A percentile compares a stretch with the other conserved stretches of the same genome.
Evolutionary conservation across 176 grass and related monocot species (phyloP).

Genomic region (Paspalum vaginatum): DNA sequence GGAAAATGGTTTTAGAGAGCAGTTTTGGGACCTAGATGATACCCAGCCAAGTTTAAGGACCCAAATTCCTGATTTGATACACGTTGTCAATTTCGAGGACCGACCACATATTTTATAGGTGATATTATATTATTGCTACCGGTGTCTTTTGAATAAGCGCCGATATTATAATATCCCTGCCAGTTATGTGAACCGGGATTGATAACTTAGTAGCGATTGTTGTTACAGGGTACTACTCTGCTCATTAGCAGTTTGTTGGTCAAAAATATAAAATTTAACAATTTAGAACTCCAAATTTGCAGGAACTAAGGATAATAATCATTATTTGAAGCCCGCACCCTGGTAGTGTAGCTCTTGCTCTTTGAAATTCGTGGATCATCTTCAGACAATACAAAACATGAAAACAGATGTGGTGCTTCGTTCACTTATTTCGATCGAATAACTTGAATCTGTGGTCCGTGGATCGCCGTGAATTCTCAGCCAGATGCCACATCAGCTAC

Average conservation of each 20-base stretch:
- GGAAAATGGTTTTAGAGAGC: too few relatives aligned
- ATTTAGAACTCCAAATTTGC: background rate
- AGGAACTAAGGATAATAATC: background rate
- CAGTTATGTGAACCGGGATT: too few relatives aligned
- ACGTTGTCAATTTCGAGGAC: too few relatives aligned
- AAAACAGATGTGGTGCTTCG: background rate
- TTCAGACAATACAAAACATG: background rate
- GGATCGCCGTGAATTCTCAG: background rate
- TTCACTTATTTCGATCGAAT: background rate
- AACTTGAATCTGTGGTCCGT: background rate
- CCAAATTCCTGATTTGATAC: too few relatives aligned
- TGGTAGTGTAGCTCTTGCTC: background rate
- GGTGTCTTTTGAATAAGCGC: too few relatives aligned
- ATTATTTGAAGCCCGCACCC: background rate
- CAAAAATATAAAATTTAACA: background rate
- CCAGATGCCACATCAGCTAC: background rate
- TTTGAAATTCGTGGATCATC: background rate
- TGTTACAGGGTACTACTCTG: too few relatives aligned
- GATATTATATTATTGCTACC: too few relatives aligned
- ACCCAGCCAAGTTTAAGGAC: too few relatives aligned
- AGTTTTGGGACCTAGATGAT: too few relatives aligned
- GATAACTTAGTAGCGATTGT: too few relatives aligned
- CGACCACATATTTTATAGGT: too few relatives aligned
- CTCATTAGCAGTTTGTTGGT: background rate
- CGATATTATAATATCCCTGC: too few relatives aligned